phyloP scores from a whole-genome alignment of 2,329 filamentous ascomycete genomes.

The Diaporthe citri region DNA sequence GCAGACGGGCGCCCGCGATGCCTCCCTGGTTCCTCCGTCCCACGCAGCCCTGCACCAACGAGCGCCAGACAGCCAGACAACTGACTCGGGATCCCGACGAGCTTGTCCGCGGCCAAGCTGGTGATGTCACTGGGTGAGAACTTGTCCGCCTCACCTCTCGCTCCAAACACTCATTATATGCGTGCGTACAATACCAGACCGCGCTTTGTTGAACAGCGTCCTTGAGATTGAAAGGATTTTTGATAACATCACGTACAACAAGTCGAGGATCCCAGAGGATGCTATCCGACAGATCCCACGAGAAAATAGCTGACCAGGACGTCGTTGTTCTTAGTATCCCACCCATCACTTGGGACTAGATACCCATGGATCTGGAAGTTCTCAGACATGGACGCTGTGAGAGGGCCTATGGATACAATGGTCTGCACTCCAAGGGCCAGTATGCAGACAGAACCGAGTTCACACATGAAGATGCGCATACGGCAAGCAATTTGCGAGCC shows the following conservation, averaged over 20 bases:
- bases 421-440: not conserved
- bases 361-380: not conserved
- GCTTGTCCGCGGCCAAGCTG: not conserved
- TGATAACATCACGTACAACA: not conserved
- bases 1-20: constrained; percentile 19
- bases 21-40: not conserved
- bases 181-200: not conserved
- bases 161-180: too few species aligned
- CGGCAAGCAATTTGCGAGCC: not conserved
- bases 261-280: not conserved
- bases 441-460: not conserved
- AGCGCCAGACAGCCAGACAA: not conserved
- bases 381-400: not conserved
- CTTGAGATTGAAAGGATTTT: not conserved
- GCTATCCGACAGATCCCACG: not conserved
- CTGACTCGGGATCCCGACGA: constrained; percentile 8
- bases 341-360: not conserved
- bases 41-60: not conserved
- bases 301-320: not conserved
- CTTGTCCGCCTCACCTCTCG: not conserved
- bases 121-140: constrained; percentile 18
- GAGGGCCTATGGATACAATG: not conserved
- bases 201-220: not conserved
- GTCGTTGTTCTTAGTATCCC: not conserved
- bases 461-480: not conserved